Percentiles rank a stretch among this genome's conserved stretches.
phyloP scores from a whole-genome alignment of 345 rosid genomes.

The Gossypium australe region DNA sequence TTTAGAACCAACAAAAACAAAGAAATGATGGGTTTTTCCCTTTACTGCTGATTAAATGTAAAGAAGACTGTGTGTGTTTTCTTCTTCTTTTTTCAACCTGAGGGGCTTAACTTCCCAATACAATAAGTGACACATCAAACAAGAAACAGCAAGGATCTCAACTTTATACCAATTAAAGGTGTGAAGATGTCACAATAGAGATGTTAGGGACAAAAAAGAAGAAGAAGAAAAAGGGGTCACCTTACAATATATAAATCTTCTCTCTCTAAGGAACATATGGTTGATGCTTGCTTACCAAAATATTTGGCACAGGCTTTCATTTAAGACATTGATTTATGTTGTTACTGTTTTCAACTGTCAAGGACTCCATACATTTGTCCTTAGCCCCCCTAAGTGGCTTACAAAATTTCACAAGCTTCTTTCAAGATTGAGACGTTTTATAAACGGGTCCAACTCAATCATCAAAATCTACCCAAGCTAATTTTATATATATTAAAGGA shows the following conservation, averaged over 20 bases:
- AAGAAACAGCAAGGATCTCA: neutral
- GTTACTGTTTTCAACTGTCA: neutral
- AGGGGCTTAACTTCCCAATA: neutral
- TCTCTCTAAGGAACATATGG: conserved; percentile 9
- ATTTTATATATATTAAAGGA: neutral
- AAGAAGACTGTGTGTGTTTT: neutral
- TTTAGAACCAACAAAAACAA: too few relatives aligned
- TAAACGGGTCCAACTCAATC: conserved; percentile 28
- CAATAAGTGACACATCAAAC: neutral
- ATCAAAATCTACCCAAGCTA: conserved; percentile 4
- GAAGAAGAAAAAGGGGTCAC: neutral
- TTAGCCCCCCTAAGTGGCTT: conserved; percentile 23
- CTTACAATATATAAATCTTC: neutral
- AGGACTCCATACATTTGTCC: conserved; percentile 17
- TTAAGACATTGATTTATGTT: conserved; percentile 14
- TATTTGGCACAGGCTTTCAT: neutral
- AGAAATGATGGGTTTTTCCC: too few relatives aligned
- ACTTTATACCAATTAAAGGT: neutral
- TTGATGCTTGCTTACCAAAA: conserved; percentile 12
- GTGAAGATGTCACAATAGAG: conserved; percentile 1
- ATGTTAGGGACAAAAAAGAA: neutral
- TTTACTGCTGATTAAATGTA: too few relatives aligned
- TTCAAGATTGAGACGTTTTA: conserved; percentile 20
- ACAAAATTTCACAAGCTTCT: conserved; percentile 31
- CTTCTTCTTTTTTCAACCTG: neutral